Evolutionary conservation across 73 alveolate species (phyloP).

Genomic region (Paramecium tetraurelia): DNA sequence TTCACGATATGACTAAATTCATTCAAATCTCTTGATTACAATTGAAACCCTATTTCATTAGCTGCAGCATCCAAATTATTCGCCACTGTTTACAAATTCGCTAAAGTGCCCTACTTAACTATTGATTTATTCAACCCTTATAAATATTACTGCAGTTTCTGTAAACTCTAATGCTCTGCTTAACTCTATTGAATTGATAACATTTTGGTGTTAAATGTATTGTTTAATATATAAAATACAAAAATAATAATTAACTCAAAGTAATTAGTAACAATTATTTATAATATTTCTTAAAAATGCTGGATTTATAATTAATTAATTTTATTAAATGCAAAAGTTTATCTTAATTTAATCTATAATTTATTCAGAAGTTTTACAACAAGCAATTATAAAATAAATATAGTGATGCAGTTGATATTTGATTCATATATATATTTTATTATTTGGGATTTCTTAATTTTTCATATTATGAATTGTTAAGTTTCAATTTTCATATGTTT

Average conservation of each 20-base stretch:
- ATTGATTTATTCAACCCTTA: background rate
- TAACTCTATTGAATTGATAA: background rate
- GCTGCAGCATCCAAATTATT: slow-evolving; percentile 23
- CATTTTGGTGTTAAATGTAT: background rate
- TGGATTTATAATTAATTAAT: background rate
- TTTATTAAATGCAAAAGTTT: background rate
- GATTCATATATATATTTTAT: too few species aligned
- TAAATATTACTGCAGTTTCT: background rate
- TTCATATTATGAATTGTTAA: too few species aligned
- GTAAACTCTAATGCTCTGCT: background rate
- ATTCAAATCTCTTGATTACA: slow-evolving; percentile 7
- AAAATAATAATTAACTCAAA: background rate
- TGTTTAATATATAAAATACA: background rate
- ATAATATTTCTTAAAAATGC: background rate
- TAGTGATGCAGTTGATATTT: too few species aligned
- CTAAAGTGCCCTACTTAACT: background rate
- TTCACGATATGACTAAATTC: background rate
- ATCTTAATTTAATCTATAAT: background rate
- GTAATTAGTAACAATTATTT: background rate
- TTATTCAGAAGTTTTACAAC: background rate
- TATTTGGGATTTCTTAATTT: too few species aligned
- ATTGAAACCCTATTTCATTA: background rate
- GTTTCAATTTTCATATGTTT: too few species aligned
- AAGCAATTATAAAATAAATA: too few species aligned
- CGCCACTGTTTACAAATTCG: background rate